Evolutionary conservation across 2,329 filamentous ascomycete species (phyloP), one percentile per base, ranked within the genome.

Genomic region (Hymenoscyphus infarciens): DNA sequence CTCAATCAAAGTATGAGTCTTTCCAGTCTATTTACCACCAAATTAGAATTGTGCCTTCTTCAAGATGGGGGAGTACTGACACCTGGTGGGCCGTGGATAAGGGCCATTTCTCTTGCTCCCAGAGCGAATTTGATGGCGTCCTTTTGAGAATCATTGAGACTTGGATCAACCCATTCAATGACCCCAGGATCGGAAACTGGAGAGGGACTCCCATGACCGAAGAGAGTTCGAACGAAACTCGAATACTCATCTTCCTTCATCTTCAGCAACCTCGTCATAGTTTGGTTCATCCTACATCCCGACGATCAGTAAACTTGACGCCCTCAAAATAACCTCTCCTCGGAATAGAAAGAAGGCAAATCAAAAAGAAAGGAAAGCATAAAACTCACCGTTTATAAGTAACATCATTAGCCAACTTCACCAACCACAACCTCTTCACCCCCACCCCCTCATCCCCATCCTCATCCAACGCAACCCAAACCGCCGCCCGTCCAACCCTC

Each of bases 1-100:
- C 75, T 99, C 95, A 64, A 99, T 94, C 45, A 99, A 79, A 0
- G 95, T 98, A 74, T 98, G 94, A 0, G 95, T 99, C 76, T 99
- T 99, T 57, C 95, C 95, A 0, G 95, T 99, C 81, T n/a, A n/a
- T n/a, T n/a, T n/a, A n/a, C n/a, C 11, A 6, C n/a, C 16, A 13
- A 56, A 27, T 66, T 29, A 66, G 60, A 56, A 63, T 33, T 56
- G 35, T 27, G 39, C 19, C 49, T 27, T 19, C 8, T n/a, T 13
- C 8, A 2, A 4, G 5, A 25, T 33, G 33, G 35, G 5, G 19
- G 13, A 42, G 56, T 29, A 76, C 81, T 73, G 75, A 85, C 85
- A 0, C 95, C 95, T 0, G 95, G 95, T 0, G 95, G 95, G 0
- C 95, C 95, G 74, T 99, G 95, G 60, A 99, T 97, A 63, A 97